Percentiles rank a stretch among this genome's conserved stretches.
phyloP scores from a whole-genome alignment of 2,329 filamentous ascomycete species.

The Amauroascus verrucosus region DNA sequence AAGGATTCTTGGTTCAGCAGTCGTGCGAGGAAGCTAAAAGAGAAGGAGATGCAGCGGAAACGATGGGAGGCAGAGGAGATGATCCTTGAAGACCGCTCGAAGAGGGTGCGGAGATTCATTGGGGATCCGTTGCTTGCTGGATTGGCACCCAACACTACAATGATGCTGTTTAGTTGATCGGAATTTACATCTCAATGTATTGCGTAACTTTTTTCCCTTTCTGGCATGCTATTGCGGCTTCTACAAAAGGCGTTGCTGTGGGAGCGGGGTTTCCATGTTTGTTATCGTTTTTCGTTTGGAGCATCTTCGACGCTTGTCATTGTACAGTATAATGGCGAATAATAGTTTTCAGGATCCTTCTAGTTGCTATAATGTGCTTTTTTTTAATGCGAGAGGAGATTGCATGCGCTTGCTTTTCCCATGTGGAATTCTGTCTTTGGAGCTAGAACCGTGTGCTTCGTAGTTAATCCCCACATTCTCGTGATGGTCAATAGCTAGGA shows the following conservation, averaged over 20 bases:
- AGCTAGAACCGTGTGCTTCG: neutral
- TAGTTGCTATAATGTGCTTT: neutral
- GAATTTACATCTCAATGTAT: neutral
- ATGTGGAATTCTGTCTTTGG: neutral
- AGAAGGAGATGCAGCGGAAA: slow-evolving; percentile 25
- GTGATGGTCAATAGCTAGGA: neutral
- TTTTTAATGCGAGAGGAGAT: neutral
- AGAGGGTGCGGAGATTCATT: slow-evolving; percentile 12
- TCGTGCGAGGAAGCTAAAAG: slow-evolving; percentile 21
- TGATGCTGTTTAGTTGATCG: slow-evolving; percentile 10
- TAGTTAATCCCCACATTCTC: neutral
- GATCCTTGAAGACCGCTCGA: slow-evolving; percentile 30
- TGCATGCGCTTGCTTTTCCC: neutral
- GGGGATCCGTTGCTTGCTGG: slow-evolving; percentile 12
- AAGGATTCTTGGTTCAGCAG: slow-evolving; percentile 29
- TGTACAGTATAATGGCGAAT: neutral
- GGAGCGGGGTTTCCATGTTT: neutral
- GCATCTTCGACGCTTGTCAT: neutral
- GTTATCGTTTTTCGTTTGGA: neutral
- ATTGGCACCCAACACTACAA: slow-evolving; percentile 3
- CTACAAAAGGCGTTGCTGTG: neutral
- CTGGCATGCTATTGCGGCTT: neutral
- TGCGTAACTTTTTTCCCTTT: neutral
- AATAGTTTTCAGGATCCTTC: neutral
- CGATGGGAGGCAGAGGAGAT: slow-evolving; percentile 34